These are phyloP conservation scores for Pichia heedii DNA, from an alignment of 805 yeast genomes.

Conservation along the genomic window DNA sequence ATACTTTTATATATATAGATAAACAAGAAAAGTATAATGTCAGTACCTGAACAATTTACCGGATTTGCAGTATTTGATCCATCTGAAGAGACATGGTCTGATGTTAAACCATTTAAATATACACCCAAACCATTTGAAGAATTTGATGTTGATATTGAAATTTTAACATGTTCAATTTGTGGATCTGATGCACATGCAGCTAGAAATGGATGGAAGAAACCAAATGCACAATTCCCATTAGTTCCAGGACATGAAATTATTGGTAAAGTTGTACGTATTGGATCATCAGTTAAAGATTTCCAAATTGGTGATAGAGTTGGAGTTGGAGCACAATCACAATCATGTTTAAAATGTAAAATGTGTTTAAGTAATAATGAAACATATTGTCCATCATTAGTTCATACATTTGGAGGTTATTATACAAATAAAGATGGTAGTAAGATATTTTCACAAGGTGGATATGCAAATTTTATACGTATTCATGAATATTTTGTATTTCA, in stretches of 20 bases:
- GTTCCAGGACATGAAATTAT: conserved; percentile 58
- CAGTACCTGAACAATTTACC: conserved; percentile 29
- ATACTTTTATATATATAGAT: no score
- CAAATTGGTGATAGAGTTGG: conserved; percentile 73
- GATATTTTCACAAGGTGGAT: conserved; percentile 51
- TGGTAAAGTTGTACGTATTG: conserved; percentile 51
- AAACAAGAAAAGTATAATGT: no score
- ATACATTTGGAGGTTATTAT: conserved; percentile 29
- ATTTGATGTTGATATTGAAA: conserved; percentile 37
- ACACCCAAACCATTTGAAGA: conserved; percentile 31
- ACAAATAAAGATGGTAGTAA: conserved; percentile 21
- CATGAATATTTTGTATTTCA: conserved; percentile 56
- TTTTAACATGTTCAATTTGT: conserved; percentile 44
- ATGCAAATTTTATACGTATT: conserved; percentile 56
- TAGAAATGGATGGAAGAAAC: conserved; percentile 38
- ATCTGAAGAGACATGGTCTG: conserved; percentile 25
- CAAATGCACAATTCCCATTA: conserved; percentile 22
- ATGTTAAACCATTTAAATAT: conserved; percentile 21
- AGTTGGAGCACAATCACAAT: conserved; percentile 59
- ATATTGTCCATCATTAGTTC: conserved; percentile 29
- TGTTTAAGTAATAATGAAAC: conserved; percentile 46
- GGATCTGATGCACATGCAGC: conserved; percentile 53
- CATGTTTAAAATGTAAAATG: conserved; percentile 52
- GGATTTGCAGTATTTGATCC: conserved; percentile 32
- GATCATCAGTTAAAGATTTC: conserved; percentile 42